Base-by-base conservation (phyloP, 495 filamentous ascomycete genomes). In the Podospora pseudoanserina region DNA sequence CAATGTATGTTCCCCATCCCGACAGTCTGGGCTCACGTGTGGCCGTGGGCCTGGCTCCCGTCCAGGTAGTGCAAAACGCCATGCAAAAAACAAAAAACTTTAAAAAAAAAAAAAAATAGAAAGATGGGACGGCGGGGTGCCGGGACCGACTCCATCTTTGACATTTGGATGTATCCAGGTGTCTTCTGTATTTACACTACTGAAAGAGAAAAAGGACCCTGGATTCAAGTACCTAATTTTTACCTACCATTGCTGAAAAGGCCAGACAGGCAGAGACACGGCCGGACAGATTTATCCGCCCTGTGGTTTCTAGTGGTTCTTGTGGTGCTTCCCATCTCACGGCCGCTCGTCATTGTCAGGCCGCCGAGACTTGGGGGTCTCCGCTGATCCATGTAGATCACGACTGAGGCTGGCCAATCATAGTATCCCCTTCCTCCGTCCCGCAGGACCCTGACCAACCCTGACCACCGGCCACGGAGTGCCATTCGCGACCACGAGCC, bases 301-400 rank as follows among this genome's bases (percentile, higher is more conserved):
- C n/a, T 19, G 30, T 32, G 30, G 30, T 32, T 4, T 32, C 7
- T 32, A 7, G 4, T 32, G 30, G 30, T 32, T 32, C 30, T 32
- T 32, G 7, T 32, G 30, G 4, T 32, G 4, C 30, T 32, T 32
- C 30, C 3, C 30, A 23, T 32, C 30, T 32, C 30, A 32, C 0
- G 39, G 39, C 15, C 39, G 39, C 39, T 49, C 39, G 39, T 49
- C 39, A 49, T 61, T 13, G 15, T 27, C 23, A 61, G 59, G 59
- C 27, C 59, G 28, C 59, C 59, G 59, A 61, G 23, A 13, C 59
- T 49, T 63, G 30, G 61, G 61, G 61, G 55, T 58, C 30, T 63
- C 61, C 32, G 61, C 61, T 63, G 34, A 44, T 63, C 30, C 27
- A 49, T 63, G 61, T 63, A 30, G 61, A 63, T 63, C 61, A 18